Evolutionary conservation across 768 basidiomycete genomes (phyloP), one percentile per base, ranked within the genome.

Genomic region (Tephrocybe sp.): DNA sequence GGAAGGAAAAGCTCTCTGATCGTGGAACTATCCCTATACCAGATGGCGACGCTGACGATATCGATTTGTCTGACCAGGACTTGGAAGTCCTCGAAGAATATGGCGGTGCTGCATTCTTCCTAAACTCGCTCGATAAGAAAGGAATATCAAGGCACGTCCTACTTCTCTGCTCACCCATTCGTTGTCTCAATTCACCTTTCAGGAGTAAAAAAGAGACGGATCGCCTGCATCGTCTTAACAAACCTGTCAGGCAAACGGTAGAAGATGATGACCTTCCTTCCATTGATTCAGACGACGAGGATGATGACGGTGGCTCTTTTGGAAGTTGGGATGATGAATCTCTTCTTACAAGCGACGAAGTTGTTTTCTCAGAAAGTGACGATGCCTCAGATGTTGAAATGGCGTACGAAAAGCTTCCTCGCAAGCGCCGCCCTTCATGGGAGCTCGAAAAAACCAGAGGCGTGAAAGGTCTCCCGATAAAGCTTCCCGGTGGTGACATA

Each of bases 151-250:
- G 87, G 95, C 90, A 60, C 52, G 79, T 68, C 54, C 15, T 9
- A 44, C 34, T 4, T 4, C 1, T 27, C 13, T 18, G 12, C 28
- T 26, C n/a, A 4, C 16, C 13, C 27, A 24, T 5, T 2, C 21
- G 12, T 8, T 30, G 35, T 12, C 25, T 46, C 15, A 15, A 30
- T 24, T 19, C n/a, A n/a, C 6, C 8, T 25, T 51, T 25, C 52
- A 95, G 90, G 82, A 93, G 89, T 60, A 91, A 91, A 68, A 89
- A 86, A 57, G 92, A 90, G 66, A 89, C 83, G 0, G 75, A 84
- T 46, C 76, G 87, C 44, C 65, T 94, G 50, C 86, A 84, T 61
- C 80, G 75, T 48, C 65, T 89, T 25, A 69, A 78, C 51, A 91
- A 86, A 64, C 82, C 86, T 18, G 58, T 74, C 49, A 67, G 73